These are phyloP conservation scores for Aspergillus fructus DNA, from an alignment of 2,329 filamentous ascomycete genomes.

Conservation along the genomic window DNA sequence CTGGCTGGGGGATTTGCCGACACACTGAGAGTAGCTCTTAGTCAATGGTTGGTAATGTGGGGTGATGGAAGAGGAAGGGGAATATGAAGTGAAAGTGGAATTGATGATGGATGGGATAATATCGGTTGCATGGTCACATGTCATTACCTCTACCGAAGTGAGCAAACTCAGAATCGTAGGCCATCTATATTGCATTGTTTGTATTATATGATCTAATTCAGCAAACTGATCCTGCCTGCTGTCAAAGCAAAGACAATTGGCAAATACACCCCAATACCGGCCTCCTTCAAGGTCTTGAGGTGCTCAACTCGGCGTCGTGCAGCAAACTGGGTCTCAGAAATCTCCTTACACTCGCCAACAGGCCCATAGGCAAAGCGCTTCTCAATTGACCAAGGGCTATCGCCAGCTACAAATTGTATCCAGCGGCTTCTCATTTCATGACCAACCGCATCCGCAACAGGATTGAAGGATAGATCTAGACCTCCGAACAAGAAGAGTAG, in stretches of 20 bases:
- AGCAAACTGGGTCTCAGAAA: constrained; percentile 33
- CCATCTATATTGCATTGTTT: no score
- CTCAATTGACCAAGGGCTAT: constrained; percentile 37
- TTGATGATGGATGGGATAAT: no score
- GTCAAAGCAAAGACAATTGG: constrained; percentile 34
- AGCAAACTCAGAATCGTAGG: no score
- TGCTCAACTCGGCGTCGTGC: constrained; percentile 33
- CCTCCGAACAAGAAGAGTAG: constrained; percentile 47
- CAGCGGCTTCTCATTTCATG: constrained; percentile 42
- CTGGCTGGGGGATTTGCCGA: constrained; percentile 9
- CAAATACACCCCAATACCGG: constrained; percentile 29
- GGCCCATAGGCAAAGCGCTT: constrained; percentile 43
- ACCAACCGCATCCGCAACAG: constrained; percentile 33
- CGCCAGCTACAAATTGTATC: constrained; percentile 40
- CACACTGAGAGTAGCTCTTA: neutral
- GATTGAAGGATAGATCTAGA: constrained; percentile 37
- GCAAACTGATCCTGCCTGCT: constrained; percentile 44
- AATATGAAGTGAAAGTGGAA: no score
- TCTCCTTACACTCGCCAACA: constrained; percentile 33
- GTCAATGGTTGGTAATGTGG: neutral
- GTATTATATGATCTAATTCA: constrained; percentile 29
- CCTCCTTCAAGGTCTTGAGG: constrained; percentile 30
- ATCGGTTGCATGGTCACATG: neutral
- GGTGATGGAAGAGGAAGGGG: neutral
- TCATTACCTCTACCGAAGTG: neutral